Base-by-base conservation (phyloP, 139 green algal genomes). In the Parachlorella kessleri region DNA sequence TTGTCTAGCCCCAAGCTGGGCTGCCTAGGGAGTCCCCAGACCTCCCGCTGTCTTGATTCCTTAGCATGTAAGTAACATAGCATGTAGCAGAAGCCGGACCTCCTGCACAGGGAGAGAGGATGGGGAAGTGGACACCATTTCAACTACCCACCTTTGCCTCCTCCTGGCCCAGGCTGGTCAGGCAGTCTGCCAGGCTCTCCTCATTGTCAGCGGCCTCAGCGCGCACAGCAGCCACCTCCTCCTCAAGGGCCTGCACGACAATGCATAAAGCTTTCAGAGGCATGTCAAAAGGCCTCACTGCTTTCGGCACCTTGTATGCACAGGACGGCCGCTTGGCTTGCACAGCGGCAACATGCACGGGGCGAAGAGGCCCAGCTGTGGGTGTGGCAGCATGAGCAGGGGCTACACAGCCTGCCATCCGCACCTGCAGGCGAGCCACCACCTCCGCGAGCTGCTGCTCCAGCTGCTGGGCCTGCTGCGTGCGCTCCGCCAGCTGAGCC, bases 151-250 rank as follows among this genome's bases (percentile, higher is more conserved):
- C 75, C 75, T 81, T 81, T 1, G 75, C 75, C 66, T 81, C 75
- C 66, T 81, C 75, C 48, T 81, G 75, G 9, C 75, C 75, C 66
- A 81, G 66, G 75, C 66, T 75, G 66, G 75, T 75, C 42, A 81
- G 66, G 75, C 75, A 81, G 48, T 81, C 75, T 33, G 42, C 72
- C 4, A 81, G 66, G 14, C 55, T 81, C 48, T 81, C 75, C 42
- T 81, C 75, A 9, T 35, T 32, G 3, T 54, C 76, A 3, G 82
- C 85, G 24, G 66, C 40, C 36, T 88, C 78, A 32, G 41, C 86
- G 9, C 72, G 87, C 7, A 81, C 68, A 23, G 77, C 64, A 37
- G 70, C 42, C 66, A 86, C 55, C 38, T 86, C 10, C 42, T 36
- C 63, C 77, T 83, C 70, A 55, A 76, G 70, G 14, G 53, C 48